Conservation (phyloP, 2,329 filamentous ascomycete genomes). For the Exophiala dermatitidis region DNA sequence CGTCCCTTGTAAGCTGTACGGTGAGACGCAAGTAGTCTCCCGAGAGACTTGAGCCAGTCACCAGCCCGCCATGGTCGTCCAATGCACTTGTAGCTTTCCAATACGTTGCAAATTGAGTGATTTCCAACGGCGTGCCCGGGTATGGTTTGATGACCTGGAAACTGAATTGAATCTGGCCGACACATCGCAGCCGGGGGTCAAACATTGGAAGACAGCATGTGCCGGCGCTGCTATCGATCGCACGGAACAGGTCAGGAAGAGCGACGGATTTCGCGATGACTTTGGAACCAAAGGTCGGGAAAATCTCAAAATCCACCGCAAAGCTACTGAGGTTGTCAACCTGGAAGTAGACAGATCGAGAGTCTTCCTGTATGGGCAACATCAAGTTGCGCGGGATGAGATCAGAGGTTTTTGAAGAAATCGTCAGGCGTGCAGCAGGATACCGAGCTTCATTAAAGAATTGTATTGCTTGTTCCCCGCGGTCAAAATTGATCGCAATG, state of each 20-base stretch:
- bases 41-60: slow-evolving; percentile 89
- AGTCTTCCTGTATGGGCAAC: slow-evolving; percentile 92
- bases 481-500: slow-evolving; percentile 83
- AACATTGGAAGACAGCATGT: slow-evolving; percentile 83
- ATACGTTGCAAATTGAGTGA: slow-evolving; percentile 96
- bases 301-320: slow-evolving; percentile 93
- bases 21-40: slow-evolving; percentile 92
- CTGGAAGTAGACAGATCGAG: slow-evolving; percentile 87
- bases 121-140: slow-evolving; percentile 82
- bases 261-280: slow-evolving; percentile 95
- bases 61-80: slow-evolving; percentile 76
- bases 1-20: slow-evolving; percentile 84
- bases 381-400: slow-evolving; percentile 94
- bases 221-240: slow-evolving; percentile 65
- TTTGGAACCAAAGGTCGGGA: slow-evolving; percentile 93
- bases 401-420: slow-evolving; percentile 93
- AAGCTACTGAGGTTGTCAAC: slow-evolving; percentile 90
- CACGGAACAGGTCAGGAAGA: slow-evolving; percentile 76
- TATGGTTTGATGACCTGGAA: slow-evolving; percentile 97
- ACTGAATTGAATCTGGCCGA: slow-evolving; percentile 88
- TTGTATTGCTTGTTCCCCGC: slow-evolving; percentile 67
- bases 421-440: slow-evolving; percentile 85
- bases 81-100: slow-evolving; percentile 97
- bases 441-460: slow-evolving; percentile 98
- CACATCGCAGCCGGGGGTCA: slow-evolving; percentile 81